Conservation (phyloP, 2,329 filamentous ascomycete genomes). For the Helicocarpus griseus region DNA sequence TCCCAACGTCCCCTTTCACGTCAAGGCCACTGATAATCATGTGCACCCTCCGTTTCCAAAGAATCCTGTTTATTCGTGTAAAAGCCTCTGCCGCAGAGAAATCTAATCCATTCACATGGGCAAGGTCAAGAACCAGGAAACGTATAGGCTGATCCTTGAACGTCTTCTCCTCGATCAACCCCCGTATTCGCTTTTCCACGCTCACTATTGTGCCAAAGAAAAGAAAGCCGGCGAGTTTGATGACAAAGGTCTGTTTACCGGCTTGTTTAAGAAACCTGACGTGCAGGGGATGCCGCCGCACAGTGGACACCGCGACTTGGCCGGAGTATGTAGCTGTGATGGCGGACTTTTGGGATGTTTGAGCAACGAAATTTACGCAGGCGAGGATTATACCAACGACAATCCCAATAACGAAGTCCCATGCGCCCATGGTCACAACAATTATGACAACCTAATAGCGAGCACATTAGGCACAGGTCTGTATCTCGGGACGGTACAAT, state of each 20-base stretch:
- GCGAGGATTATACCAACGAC: constrained; percentile 84
- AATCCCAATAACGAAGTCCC: constrained; percentile 94
- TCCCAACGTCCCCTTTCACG: constrained; percentile 63
- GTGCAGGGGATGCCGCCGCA: constrained; percentile 81
- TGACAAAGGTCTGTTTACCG: constrained; percentile 77
- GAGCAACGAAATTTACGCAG: constrained; percentile 81
- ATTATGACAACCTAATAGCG: constrained; percentile 62
- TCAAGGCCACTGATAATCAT: constrained; percentile 78
- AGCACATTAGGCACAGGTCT: no score
- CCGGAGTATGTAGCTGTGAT: constrained; percentile 86
- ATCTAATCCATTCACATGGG: constrained; percentile 82
- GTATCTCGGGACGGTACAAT: no score
- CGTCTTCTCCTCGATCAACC: constrained; percentile 69
- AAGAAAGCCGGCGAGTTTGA: constrained; percentile 88
- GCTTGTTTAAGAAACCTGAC: constrained; percentile 77
- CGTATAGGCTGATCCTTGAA: constrained; percentile 73
- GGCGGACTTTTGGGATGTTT: constrained; percentile 81
- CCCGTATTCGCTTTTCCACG: constrained; percentile 80
- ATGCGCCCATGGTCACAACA: constrained; percentile 88
- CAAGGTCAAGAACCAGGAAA: constrained; percentile 81
- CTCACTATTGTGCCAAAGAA: constrained; percentile 98
- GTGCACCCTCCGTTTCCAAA: constrained; percentile 66
- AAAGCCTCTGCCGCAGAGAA: constrained; percentile 96
- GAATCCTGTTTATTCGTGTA: constrained; percentile 76
- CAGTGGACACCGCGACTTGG: constrained; percentile 80